These are phyloP conservation scores for Malassezia slooffiae DNA, from an alignment of 1,284 basidiomycete species.

Conservation along the genomic window DNA sequence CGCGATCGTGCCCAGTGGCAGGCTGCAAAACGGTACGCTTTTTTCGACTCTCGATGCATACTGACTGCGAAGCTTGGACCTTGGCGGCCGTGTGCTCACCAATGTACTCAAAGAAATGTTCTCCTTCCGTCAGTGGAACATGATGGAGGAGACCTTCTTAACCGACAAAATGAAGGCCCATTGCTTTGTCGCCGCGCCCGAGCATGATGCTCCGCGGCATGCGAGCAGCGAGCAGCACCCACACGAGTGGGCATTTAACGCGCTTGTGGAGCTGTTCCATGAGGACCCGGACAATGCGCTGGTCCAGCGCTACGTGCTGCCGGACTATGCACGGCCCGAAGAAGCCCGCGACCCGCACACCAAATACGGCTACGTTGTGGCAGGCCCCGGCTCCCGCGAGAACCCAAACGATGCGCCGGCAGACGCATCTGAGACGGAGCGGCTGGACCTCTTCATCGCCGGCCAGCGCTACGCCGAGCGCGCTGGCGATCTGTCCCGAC, in stretches of 20 bases:
- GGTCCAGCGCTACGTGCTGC: slow-evolving; percentile 75
- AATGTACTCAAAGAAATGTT: slow-evolving; percentile 87
- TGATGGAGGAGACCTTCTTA: slow-evolving; percentile 90
- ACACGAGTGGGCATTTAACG: slow-evolving; percentile 17
- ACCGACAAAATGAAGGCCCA: slow-evolving; percentile 79
- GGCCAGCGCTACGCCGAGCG: too few species aligned
- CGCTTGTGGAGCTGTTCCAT: slow-evolving; percentile 62
- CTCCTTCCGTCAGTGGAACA: slow-evolving; percentile 90
- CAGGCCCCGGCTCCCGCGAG: too few species aligned
- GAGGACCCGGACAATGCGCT: slow-evolving; percentile 53
- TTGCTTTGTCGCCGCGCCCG: slow-evolving; percentile 58
- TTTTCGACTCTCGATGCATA: too few species aligned
- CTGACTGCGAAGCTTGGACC: slow-evolving; percentile 61
- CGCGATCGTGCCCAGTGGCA: slow-evolving; percentile 63
- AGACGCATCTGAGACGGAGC: slow-evolving; percentile 10
- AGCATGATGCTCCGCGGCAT: not conserved
- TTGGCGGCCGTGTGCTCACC: slow-evolving; percentile 85
- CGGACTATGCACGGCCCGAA: slow-evolving; percentile 59
- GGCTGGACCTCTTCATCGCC: slow-evolving; percentile 22
- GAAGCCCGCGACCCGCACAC: slow-evolving; percentile 10
- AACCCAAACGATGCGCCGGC: slow-evolving; percentile 2
- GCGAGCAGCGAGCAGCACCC: not conserved
- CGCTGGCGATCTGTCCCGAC: too few species aligned
- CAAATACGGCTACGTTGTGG: slow-evolving; percentile 18
- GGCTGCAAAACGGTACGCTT: slow-evolving; percentile 67